These are phyloP conservation scores for Geotrichum macrosporum DNA, from an alignment of 1,139 yeast genomes.

Conservation along the genomic window DNA sequence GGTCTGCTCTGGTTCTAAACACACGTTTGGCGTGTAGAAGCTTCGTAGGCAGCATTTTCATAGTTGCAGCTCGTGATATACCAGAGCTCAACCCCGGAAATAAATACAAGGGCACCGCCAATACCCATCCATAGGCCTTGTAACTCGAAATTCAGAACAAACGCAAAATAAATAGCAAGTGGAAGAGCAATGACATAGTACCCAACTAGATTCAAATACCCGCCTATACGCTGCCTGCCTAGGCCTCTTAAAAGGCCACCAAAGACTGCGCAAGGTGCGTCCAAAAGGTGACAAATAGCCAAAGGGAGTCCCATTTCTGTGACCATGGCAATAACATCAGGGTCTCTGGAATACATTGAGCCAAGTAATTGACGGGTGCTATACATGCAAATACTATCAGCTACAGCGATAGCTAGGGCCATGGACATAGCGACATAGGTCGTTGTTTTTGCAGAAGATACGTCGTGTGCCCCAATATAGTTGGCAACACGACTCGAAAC, in stretches of 20 bases:
- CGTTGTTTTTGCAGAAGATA: constrained; percentile 57
- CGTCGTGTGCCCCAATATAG: constrained; percentile 73
- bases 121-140: constrained; percentile 84
- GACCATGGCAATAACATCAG: constrained; percentile 49
- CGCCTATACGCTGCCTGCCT: constrained; percentile 79
- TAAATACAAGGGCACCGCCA: constrained; percentile 66
- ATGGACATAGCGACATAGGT: constrained; percentile 56
- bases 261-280: constrained; percentile 73
- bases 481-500: constrained; percentile 82
- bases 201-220: constrained; percentile 64
- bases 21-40: constrained; percentile 31
- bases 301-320: constrained; percentile 64
- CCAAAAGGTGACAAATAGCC: constrained; percentile 68
- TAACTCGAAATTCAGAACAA: constrained; percentile 49
- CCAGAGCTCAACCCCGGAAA: constrained; percentile 58
- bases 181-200: constrained; percentile 73
- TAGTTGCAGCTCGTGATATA: constrained; percentile 52
- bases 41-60: constrained; percentile 46
- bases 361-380: constrained; percentile 55
- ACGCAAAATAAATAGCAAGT: constrained; percentile 60
- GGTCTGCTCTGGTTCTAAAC: too few relatives aligned
- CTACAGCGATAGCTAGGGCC: constrained; percentile 51
- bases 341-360: constrained; percentile 60
- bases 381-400: constrained; percentile 52
- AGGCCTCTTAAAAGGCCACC: constrained; percentile 81